A percentile compares a stretch with the other conserved stretches of the same genome.
Conservation (phyloP, 371 early-diverging fungal species). For the Mortierella sp. region DNA sequence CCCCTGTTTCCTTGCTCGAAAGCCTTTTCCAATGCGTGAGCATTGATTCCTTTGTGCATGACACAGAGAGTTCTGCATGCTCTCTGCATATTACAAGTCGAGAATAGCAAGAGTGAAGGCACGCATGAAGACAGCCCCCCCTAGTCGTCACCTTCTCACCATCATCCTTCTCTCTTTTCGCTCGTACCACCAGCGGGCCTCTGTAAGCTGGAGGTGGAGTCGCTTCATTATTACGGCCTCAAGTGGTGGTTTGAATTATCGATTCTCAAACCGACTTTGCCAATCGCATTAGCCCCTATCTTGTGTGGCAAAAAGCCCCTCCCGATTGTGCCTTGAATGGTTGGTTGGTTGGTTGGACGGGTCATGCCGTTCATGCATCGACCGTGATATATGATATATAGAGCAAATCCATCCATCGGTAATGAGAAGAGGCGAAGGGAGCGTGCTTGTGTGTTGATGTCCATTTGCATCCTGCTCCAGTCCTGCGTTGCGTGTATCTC, state of each 20-base stretch:
- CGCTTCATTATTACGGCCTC: no score
- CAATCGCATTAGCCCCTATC: background rate
- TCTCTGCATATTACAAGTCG: no score
- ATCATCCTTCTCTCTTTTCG: background rate
- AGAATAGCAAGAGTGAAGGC: no score
- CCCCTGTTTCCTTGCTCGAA: background rate
- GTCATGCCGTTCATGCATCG: slow-evolving; percentile 13
- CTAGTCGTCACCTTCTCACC: background rate
- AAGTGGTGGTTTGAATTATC: background rate
- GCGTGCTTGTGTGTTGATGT: background rate
- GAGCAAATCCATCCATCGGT: background rate
- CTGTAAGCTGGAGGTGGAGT: no score
- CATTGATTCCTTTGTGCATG: no score
- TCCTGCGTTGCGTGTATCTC: no score
- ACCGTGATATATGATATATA: background rate
- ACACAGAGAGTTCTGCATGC: no score
- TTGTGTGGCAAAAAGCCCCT: background rate
- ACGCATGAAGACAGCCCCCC: background rate
- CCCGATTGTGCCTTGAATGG: background rate
- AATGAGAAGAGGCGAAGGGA: background rate
- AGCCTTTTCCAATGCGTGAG: no score
- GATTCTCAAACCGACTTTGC: background rate
- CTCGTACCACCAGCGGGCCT: background rate
- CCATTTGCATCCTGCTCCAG: background rate
- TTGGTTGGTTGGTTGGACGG: background rate